Conservation (phyloP, 345 rosid genomes). For the Eucalyptus leucophloia region DNA sequence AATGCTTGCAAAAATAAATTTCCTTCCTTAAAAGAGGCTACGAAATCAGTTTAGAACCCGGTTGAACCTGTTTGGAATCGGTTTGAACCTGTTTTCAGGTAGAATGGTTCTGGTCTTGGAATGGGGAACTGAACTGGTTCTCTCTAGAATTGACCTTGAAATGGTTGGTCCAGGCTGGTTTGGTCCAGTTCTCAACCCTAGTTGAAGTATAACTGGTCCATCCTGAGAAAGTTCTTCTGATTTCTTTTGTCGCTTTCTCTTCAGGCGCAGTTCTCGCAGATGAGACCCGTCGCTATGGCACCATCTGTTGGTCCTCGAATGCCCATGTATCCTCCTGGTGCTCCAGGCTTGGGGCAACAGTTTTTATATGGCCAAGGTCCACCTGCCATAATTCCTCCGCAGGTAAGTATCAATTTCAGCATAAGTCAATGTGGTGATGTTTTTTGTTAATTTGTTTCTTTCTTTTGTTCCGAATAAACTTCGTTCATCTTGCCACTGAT, state of each 20-base stretch:
- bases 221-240: neutral
- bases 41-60: neutral
- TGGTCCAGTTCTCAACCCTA: neutral
- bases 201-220: neutral
- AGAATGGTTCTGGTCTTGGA: neutral
- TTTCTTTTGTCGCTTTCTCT: neutral
- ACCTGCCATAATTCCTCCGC: conserved; percentile 60
- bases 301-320: conserved; percentile 49
- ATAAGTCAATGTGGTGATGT: neutral
- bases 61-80: neutral
- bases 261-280: conserved; percentile 70
- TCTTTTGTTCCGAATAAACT: neutral
- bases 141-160: neutral
- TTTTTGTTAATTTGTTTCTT: neutral
- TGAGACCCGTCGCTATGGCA: conserved; percentile 57
- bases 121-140: neutral
- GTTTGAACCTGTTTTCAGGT: neutral
- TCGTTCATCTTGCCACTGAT: neutral
- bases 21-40: neutral
- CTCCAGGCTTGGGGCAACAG: conserved; percentile 65
- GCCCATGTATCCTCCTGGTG: conserved; percentile 66
- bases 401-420: conserved; percentile 5
- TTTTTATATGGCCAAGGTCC: conserved; percentile 69
- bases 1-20: neutral
- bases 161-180: neutral